Conservation (phyloP, 1,284 basidiomycete species). For the Ceraceosorus bombacis region DNA sequence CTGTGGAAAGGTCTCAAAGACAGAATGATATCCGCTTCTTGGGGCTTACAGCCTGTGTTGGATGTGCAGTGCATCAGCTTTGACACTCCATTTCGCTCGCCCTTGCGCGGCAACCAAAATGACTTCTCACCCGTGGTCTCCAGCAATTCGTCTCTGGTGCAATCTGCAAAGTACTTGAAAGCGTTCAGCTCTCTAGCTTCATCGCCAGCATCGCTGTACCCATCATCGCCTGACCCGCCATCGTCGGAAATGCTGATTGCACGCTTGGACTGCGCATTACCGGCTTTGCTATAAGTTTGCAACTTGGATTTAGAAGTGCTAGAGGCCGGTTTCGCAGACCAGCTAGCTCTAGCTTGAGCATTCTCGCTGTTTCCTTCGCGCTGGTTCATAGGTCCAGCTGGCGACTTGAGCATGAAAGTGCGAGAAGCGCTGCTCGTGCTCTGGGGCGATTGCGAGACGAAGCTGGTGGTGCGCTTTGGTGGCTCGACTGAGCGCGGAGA, state of each 20-base stretch:
- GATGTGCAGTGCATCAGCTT: slow-evolving; percentile 62
- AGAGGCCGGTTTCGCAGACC: too few species aligned
- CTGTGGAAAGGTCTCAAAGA: slow-evolving; percentile 70
- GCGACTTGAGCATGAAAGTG: too few species aligned
- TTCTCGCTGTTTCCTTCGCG: too few species aligned
- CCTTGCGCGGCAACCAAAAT: background rate
- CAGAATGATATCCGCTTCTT: slow-evolving; percentile 75
- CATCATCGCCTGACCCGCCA: slow-evolving; percentile 11
- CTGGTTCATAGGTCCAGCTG: too few species aligned
- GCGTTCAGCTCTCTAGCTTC: slow-evolving; percentile 10
- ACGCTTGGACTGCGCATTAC: background rate
- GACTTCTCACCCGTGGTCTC: background rate
- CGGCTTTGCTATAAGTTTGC: too few species aligned
- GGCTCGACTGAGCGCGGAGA: too few species aligned
- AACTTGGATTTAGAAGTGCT: too few species aligned
- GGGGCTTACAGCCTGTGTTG: slow-evolving; percentile 76
- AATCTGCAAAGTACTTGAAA: slow-evolving; percentile 18
- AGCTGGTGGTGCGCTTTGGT: too few species aligned
- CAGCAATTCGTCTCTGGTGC: background rate
- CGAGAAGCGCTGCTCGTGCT: too few species aligned
- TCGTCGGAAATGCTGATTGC: background rate
- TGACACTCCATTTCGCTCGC: slow-evolving; percentile 53
- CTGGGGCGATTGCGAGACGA: too few species aligned
- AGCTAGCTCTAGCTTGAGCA: too few species aligned
- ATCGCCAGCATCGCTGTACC: slow-evolving; percentile 17